Evolutionary conservation across 2,329 filamentous ascomycete species (phyloP).

Genomic region (Bimuria novae-zelandiae): DNA sequence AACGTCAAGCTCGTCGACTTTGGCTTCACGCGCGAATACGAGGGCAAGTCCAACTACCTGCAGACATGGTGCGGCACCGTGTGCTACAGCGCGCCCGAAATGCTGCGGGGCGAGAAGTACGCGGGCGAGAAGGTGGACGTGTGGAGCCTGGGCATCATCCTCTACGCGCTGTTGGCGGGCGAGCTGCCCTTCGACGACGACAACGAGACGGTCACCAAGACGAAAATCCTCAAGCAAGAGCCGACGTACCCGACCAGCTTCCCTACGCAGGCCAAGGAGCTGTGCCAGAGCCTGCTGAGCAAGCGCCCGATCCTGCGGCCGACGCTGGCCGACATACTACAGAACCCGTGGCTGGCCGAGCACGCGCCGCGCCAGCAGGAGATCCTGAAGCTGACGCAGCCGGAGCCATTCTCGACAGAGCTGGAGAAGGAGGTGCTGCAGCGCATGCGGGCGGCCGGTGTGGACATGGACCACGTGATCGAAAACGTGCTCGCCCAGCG

Average conservation of each 20-base stretch:
- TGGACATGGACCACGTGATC: conserved; percentile 92
- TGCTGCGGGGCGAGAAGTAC: conserved; percentile 98
- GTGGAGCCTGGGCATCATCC: conserved; percentile 85
- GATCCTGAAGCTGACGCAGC: conserved; percentile 80
- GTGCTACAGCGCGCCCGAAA: conserved; percentile 97
- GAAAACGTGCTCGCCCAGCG: conserved; percentile 89
- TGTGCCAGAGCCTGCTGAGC: conserved; percentile 81
- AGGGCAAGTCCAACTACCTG: conserved; percentile 89
- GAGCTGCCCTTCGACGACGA: conserved; percentile 97
- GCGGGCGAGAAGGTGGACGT: conserved; percentile 98
- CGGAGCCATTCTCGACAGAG: conserved; percentile 80
- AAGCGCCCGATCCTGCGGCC: conserved; percentile 87
- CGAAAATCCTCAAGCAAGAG: conserved; percentile 81
- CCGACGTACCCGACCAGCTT: conserved; percentile 83
- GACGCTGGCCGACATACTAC: conserved; percentile 79
- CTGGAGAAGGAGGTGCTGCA: conserved; percentile 90
- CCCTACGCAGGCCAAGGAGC: conserved; percentile 73
- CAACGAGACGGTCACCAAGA: conserved; percentile 84
- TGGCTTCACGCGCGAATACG: conserved; percentile 96
- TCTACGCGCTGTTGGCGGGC: conserved; percentile 80
- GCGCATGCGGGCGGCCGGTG: conserved; percentile 89
- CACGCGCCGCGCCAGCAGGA: conserved; percentile 86
- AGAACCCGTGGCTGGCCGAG: conserved; percentile 85
- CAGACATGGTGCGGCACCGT: conserved; percentile 98
- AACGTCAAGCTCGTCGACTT: conserved; percentile 99